Evolutionary conservation across 768 basidiomycete species (phyloP).

Genomic region (Mycena pura): DNA sequence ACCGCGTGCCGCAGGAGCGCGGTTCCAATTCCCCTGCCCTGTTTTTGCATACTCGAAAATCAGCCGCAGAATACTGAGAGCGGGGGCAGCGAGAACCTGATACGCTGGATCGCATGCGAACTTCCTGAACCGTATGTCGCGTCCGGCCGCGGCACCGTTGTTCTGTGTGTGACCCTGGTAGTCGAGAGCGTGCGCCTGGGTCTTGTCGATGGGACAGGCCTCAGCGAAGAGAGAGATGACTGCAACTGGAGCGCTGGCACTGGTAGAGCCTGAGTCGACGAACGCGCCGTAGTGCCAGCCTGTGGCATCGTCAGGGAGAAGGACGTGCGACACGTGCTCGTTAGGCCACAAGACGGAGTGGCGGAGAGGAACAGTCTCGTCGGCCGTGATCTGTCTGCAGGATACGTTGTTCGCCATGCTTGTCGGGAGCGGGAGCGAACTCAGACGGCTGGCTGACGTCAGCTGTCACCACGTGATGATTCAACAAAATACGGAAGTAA

Average conservation of each 20-base stretch:
- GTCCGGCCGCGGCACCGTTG: too few relatives aligned
- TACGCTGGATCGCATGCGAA: conserved; percentile 61
- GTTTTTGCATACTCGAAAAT: neutral
- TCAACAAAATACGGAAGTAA: too few relatives aligned
- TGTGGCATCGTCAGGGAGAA: conserved; percentile 56
- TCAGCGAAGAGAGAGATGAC: conserved; percentile 66
- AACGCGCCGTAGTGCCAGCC: conserved; percentile 67
- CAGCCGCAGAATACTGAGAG: neutral
- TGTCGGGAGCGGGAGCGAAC: too few relatives aligned
- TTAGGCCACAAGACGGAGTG: conserved; percentile 67
- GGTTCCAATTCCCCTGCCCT: conserved; percentile 61
- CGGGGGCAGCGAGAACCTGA: conserved; percentile 30
- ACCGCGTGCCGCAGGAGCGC: conserved; percentile 50
- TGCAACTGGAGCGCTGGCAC: conserved; percentile 52
- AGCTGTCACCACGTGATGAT: too few relatives aligned
- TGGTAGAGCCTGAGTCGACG: conserved; percentile 38
- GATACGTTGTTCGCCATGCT: too few relatives aligned
- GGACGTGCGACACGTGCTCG: conserved; percentile 54
- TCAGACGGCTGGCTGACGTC: too few relatives aligned
- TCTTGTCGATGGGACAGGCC: conserved; percentile 43
- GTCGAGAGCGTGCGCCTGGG: too few relatives aligned
- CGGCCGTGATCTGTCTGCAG: conserved; percentile 39
- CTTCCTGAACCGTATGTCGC: conserved; percentile 64
- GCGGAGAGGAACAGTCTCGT: conserved; percentile 56
- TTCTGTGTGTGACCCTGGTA: conserved; percentile 14